Conservation (phyloP, 2,329 filamentous ascomycete genomes). For the Beauveria asiatica region DNA sequence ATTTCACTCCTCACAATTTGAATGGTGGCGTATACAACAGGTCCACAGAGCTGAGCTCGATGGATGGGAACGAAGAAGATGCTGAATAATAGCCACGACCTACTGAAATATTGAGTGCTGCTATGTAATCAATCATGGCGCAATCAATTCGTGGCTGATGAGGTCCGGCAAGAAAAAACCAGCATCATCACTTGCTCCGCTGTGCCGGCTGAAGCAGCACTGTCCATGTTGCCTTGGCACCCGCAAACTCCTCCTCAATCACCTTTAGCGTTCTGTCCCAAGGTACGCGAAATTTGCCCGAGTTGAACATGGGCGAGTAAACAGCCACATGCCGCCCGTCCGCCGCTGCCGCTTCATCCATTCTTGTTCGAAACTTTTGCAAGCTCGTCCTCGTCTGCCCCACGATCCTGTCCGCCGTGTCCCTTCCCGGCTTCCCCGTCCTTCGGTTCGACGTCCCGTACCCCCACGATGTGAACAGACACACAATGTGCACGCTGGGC, state of each 20-base stretch:
- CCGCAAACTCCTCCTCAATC: conserved; percentile 6
- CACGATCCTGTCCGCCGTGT: conserved; percentile 13
- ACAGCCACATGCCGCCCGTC: conserved; percentile 1
- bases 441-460: conserved; percentile 12
- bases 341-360: conserved; percentile 7
- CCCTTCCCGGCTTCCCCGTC: conserved; percentile 14
- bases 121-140: not conserved
- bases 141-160: not conserved
- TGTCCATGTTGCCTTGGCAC: not conserved
- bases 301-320: conserved; percentile 19
- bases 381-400: conserved; percentile 15
- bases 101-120: not conserved
- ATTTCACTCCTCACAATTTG: too few species aligned
- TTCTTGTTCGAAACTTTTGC: conserved; percentile 11
- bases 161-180: not conserved
- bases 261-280: conserved; percentile 15
- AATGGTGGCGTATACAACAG: not conserved
- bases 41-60: not conserved
- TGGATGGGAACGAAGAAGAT: too few species aligned
- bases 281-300: conserved; percentile 17
- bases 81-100: not conserved
- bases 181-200: not conserved
- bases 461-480: conserved; percentile 18
- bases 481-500: conserved; percentile 16
- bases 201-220: not conserved